Base-by-base conservation (phyloP, 345 rosid genomes). In the Murraya paniculata region DNA sequence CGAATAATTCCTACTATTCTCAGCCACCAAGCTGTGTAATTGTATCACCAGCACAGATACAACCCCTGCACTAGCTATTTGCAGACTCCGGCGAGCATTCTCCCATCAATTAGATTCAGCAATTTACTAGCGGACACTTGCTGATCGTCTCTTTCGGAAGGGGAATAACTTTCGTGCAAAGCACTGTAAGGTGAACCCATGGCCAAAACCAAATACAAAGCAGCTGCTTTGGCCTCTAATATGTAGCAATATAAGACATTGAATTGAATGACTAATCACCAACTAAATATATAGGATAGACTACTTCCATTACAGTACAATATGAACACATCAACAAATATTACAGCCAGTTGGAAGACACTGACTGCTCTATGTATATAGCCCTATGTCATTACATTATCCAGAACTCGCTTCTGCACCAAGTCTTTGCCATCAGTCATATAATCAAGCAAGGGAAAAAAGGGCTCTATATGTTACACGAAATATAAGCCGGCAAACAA, bases 401-500 rank as follows among this genome's bases (percentile, higher is more conserved):
- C n/a, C 60, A 60, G 60, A 50, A 58, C 72, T 61, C 31, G 21
- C 55, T 56, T 61, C 66, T 33, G 59, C 48, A 7, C 30, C 8
- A 25, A n/a, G 57, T 72, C 77, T 64, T 67, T 68, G 28, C 41
- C 24, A 56, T 39, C 67, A 28, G 65, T 62, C 45, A 74, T 65
- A 65, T 45, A 7, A 22, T 31, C 78, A 22, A 74, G 57, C 18
- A 45, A 53, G 16, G 11, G 53, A 73, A 73, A 2, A 13, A 1
- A 38, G 25, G 59, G 36, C 30, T 41, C 45, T 28, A 35, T 35
- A 27, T 67, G 57, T 65, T 62, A 21, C 21, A 24, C 6, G 13
- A 61, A 58, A 57, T 18, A 64, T 71, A 38, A 68, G 86, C 76
- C 64, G 25, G 35, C 38, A n/a, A 59, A 58, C 64, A 68, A 33